A percentile compares a stretch with the other conserved stretches of the same genome.
Conservation (phyloP, 148 eudicot genomes). For the Amaranthus palmeri region DNA sequence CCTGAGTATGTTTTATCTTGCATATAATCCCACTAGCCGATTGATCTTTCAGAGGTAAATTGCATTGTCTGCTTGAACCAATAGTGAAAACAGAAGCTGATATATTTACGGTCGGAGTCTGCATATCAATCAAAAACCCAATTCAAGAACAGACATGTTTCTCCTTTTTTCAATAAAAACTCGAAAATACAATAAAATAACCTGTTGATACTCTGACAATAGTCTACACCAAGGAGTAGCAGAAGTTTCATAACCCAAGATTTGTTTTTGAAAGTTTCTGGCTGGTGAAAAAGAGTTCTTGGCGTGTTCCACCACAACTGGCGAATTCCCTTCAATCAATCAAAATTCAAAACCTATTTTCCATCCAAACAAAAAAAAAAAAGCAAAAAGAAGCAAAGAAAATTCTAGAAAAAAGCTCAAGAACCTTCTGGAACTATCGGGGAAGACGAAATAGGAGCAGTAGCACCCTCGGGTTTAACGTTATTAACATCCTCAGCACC, state of each 20-base stretch:
- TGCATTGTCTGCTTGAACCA: conserved; percentile 57
- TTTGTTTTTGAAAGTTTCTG: conserved; percentile 37
- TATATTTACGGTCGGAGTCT: conserved; percentile 53
- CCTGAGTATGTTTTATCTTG: conserved; percentile 61
- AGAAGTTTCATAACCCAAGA: conserved; percentile 31
- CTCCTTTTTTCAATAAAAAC: background rate
- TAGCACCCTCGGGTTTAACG: conserved; percentile 34
- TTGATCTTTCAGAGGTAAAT: conserved; percentile 53
- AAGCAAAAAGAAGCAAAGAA: background rate
- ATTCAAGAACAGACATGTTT: too few relatives aligned
- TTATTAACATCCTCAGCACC: conserved; percentile 22
- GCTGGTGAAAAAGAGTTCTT: conserved; percentile 41
- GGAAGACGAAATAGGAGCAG: conserved; percentile 18
- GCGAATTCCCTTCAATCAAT: conserved; percentile 29
- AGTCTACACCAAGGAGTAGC: conserved; percentile 78
- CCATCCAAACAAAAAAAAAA: background rate
- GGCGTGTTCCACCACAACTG: conserved; percentile 34
- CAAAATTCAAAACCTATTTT: background rate
- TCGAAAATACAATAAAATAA: conserved; percentile 2
- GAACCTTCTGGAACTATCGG: conserved; percentile 44
- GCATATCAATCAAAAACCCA: conserved; percentile 19
- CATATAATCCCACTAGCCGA: conserved; percentile 49
- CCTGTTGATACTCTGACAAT: conserved; percentile 64
- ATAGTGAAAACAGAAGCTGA: conserved; percentile 42
- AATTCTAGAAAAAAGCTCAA: background rate